Evolutionary conservation across 106 monocot species (phyloP).

Genomic region (Phalaenopsis aphrodite): DNA sequence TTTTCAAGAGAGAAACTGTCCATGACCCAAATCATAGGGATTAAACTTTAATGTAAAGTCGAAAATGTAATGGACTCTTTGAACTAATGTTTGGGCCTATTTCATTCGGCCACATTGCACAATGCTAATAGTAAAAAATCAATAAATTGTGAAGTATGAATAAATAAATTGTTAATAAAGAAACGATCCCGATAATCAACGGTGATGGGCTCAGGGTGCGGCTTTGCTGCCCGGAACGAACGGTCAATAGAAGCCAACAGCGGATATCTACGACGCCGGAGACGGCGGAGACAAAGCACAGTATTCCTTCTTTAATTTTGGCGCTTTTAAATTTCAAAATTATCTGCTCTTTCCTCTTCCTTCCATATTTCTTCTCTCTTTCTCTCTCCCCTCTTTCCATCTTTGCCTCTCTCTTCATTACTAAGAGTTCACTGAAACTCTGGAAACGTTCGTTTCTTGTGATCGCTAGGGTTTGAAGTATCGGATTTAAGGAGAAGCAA

Average conservation of each 20-base stretch:
- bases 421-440: neutral
- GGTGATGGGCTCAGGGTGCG: neutral
- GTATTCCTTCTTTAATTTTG: slow-evolving; percentile 34
- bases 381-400: neutral
- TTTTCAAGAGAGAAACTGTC: no score
- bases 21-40: no score
- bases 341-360: neutral
- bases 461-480: slow-evolving; percentile 11
- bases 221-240: neutral
- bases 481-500: neutral
- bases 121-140: neutral
- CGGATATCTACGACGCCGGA: neutral
- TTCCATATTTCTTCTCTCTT: neutral
- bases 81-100: no score
- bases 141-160: neutral
- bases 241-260: neutral
- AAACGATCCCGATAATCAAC: neutral
- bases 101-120: no score
- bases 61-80: no score
- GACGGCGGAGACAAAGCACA: neutral
- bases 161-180: neutral
- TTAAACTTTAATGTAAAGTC: no score
- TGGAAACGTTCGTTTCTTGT: neutral
- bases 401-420: neutral
- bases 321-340: slow-evolving; percentile 40